phyloP scores from a whole-genome alignment of 2,329 filamentous ascomycete species.

The Cryphonectria japonica region DNA sequence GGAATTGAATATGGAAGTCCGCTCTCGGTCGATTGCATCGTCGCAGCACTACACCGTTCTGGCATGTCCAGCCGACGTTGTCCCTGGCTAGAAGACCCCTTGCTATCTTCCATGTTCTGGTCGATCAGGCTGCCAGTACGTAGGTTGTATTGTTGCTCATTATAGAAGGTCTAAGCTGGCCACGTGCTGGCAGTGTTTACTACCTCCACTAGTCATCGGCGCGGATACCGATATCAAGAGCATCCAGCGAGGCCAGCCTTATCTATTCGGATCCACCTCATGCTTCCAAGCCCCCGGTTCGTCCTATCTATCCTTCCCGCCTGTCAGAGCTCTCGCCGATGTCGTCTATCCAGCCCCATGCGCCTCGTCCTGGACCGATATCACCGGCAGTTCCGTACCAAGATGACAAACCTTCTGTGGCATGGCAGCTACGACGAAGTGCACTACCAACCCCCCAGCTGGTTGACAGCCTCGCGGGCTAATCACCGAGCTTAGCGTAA shows the following conservation, averaged over 20 bases:
- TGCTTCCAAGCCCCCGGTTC: not conserved
- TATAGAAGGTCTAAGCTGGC: not conserved
- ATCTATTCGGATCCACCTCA: not conserved
- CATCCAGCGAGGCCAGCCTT: not conserved
- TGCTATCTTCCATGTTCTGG: constrained; percentile 1
- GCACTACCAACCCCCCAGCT: not conserved
- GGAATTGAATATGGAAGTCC: not conserved
- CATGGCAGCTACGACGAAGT: not conserved
- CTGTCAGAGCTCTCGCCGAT: not conserved
- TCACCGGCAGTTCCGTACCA: constrained; percentile 1
- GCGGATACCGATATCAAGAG: not conserved
- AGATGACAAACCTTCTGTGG: not conserved
- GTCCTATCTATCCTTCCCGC: not conserved
- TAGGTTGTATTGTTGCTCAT: not conserved
- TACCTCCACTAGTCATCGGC: not conserved
- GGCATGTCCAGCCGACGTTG: not conserved
- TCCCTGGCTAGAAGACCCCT: not conserved
- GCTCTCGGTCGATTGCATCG: not conserved
- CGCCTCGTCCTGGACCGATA: not conserved
- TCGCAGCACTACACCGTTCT: not conserved
- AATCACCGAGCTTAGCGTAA: constrained; percentile 12
- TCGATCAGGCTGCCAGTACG: not conserved
- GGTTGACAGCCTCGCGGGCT: not conserved
- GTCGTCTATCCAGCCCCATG: not conserved
- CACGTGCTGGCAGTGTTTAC: not conserved